Evolutionary conservation across 2,329 filamentous ascomycete species (phyloP), one percentile per base, ranked within the genome.

Genomic region (Verticillium tricorpus): DNA sequence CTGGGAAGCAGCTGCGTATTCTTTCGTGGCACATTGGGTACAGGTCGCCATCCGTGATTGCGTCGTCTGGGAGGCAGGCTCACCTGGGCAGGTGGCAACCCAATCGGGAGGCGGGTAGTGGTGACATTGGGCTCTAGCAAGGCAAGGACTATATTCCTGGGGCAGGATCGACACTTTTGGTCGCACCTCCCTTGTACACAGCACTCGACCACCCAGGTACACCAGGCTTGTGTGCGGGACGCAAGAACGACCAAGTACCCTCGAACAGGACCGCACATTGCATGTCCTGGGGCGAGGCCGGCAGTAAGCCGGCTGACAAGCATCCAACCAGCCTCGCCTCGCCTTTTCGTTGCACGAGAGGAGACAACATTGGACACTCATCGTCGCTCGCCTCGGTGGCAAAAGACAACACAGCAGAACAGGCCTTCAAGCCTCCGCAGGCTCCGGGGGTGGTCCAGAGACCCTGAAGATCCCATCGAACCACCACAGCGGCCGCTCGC

Each of bases 381-480:
- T 28, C 28, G 28, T 28, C 28, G 15, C 12, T n/a, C 55, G 32
- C n/a, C 55, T 35, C 55, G 19, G 57, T 39, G 57, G 57, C 57
- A 57, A 32, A 58, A 28, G 45, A 28, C 57, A 32, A 25, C 57
- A 32, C 14, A 34, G 32, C 45, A 7, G 11, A 22, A 28, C 22
- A 11, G 12, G 45, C n/a, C 12, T 52, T 28, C 17, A 11, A 6
- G 45, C n/a, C 12, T 52, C 15, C 17, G 45, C 45, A 45, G 19
- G 39, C 17, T 45, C 39, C 39, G n/a, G 39, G 25, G 39, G 19
- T 22, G 19, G 19, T 9, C 45, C 45, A 58, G 57, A 5, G 57
- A 58, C 57, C 57, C 57, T 58, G 57, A 58, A 58, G 57, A 58
- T 58, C 57, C 57, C 39, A 45, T 58, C 57, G 45, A 52, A 52